These are phyloP conservation scores for Rhizopogon rudus DNA, from an alignment of 768 basidiomycete genomes.

Conservation along the genomic window DNA sequence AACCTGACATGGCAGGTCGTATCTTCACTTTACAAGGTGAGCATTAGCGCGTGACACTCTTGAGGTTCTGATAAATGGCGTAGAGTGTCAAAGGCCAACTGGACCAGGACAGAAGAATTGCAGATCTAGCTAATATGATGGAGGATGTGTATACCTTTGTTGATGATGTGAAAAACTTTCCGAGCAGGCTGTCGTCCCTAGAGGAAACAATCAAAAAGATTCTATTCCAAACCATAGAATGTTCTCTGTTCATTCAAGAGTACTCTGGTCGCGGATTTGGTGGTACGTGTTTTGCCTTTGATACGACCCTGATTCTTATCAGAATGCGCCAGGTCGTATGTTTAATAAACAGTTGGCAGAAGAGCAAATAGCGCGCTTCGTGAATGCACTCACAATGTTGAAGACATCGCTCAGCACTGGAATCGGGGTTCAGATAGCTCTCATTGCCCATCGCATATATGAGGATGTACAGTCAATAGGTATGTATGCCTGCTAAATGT, in stretches of 20 bases:
- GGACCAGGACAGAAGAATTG: constrained; percentile 19
- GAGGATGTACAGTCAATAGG: constrained; percentile 21
- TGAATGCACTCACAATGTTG: constrained; percentile 15
- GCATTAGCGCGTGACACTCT: neutral
- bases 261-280: constrained; percentile 30
- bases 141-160: constrained; percentile 26
- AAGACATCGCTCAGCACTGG: constrained; percentile 23
- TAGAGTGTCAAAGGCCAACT: constrained; percentile 26
- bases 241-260: constrained; percentile 31
- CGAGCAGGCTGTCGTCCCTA: constrained; percentile 21
- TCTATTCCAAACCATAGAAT: constrained; percentile 30
- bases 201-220: constrained; percentile 22
- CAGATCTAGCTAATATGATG: constrained; percentile 26
- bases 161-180: constrained; percentile 21
- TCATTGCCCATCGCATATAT: constrained; percentile 26
- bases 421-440: constrained; percentile 15
- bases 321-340: constrained; percentile 7
- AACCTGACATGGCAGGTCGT: constrained; percentile 24
- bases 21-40: constrained; percentile 24
- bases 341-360: constrained; percentile 16
- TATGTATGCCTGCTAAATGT: constrained; percentile 5
- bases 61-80: constrained; percentile 2
- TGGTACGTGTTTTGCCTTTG: constrained; percentile 12
- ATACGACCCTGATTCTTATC: constrained; percentile 5
- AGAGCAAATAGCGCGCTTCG: constrained; percentile 16